Evolutionary conservation across 1,139 yeast species (phyloP), one percentile per base, ranked within the genome.

Genomic region (Yamadazyma dendronema): DNA sequence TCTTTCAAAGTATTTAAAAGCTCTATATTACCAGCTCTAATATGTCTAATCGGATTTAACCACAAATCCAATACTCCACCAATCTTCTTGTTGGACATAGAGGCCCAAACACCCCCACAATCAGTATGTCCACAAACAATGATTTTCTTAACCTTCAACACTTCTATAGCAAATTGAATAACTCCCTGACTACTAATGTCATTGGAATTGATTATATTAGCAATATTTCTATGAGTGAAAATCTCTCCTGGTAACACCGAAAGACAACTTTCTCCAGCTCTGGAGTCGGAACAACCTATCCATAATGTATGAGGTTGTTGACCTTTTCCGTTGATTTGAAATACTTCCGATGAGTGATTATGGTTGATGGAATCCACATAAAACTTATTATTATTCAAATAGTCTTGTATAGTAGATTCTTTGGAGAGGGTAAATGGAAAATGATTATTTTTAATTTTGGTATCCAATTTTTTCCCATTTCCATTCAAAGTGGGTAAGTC

Each of bases 71-170:
- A 68, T 16, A 81, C 82, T 21, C 92, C 90, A 23, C 87, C 86
- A 33, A 86, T 72, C 44, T 77, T 76, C 50, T 81, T 79, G 42
- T 79, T 74, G 4, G 84, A 74, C 41, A 92, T 65, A 13, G 95
- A 83, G 17, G 96, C 92, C 82, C 90, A 84, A 41, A 89, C 80
- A 23, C 97, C 98, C 35, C 97, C 97, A 69, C 98, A 92, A 62
- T 89, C 96, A 25, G 95, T 86, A 66, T 92, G 98, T n/a, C 98
- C 98, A 62, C 97, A 89, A 8, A 92, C 87, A 40, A 92, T 75
- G 42, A 92, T 81, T 54, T 86, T 88, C 48, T 74, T 75, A 26
- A 94, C 95, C 56, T 86, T 84, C 46, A 92, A 72, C 14, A 84
- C 90, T 52, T 88, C 92, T 45, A 92, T 79, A 2, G 97, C 96